Evolutionary conservation across 2,329 filamentous ascomycete species (phyloP), one percentile per base, ranked within the genome.

Genomic region (Fonsecaea pedrosoi): DNA sequence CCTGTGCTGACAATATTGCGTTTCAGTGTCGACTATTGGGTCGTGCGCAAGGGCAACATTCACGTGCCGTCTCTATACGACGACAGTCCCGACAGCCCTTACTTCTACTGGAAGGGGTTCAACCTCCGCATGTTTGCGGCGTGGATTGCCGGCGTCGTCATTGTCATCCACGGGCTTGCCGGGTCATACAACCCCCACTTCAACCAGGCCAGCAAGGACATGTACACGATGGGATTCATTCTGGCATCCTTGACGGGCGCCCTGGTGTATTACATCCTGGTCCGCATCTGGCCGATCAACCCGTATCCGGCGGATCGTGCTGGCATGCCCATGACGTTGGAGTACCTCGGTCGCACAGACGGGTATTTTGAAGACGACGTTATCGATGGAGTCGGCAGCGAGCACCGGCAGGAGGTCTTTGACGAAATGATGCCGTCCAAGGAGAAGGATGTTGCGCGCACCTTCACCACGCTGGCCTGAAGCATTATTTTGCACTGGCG

Each of bases 41-140:
- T 77, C 53, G 72, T 76, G 0, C 72, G 76, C 32, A 74, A 65
- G 9, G 77, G 78, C 12, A 78, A 78, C 60, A 60, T 79, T 4
- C 70, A 77, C 50, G 69, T 78, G 1, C 73, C 74, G 0, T 75
- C 76, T 3, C 69, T 77, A 48, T 79, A 76, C 66, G 69, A 73
- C 30, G 73, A 73, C 10, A 73, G 70, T 18, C 71, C 72, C 8
- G 50, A 57, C 1, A 73, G 74, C 2, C 70, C 75, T 0, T 79
- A 79, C 67, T 77, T 74, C 68, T 78, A 77, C 70, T 74, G 68
- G 34, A 69, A 70, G 1, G 78, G 78, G 1, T 71, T 77, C 54
- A 78, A 79, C 70, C 40, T 72, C 25, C 66, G 69, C 5, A 71
- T 68, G 5, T 69, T 74, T 73, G 66, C 59, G 3, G 70, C 72